Percentiles rank a stretch among this genome's conserved stretches.
phyloP scores from a whole-genome alignment of 176 grass and related monocot species.

The Phragmites australis region DNA sequence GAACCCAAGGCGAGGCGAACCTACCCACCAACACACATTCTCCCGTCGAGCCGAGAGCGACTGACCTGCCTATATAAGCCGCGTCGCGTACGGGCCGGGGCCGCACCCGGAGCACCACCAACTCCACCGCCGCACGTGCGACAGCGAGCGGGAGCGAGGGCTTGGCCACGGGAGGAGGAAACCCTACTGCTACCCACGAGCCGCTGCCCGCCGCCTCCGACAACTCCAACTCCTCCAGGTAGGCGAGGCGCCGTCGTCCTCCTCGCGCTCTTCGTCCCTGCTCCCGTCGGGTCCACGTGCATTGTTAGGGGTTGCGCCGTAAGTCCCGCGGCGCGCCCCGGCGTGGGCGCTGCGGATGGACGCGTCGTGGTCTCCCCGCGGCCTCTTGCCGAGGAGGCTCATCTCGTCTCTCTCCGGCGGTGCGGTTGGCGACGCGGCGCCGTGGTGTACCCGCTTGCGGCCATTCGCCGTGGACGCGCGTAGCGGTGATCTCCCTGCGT shows the following conservation, averaged over 20 bases:
- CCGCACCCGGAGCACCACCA: neutral
- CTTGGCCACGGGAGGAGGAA: neutral
- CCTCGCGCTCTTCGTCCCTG: neutral
- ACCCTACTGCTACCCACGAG: slow-evolving; percentile 16
- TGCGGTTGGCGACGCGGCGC: neutral
- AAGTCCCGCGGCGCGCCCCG: no score
- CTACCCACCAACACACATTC: neutral
- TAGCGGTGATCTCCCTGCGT: neutral
- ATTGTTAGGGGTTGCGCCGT: neutral
- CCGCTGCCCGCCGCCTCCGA: neutral
- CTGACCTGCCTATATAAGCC: neutral
- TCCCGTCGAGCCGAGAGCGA: no score
- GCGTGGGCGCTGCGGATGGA: neutral
- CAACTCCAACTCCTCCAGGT: neutral
- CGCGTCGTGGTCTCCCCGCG: no score
- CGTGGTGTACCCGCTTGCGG: neutral
- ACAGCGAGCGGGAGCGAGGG: neutral
- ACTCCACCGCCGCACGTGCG: slow-evolving; percentile 11
- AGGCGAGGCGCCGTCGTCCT: neutral
- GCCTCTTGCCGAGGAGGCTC: no score
- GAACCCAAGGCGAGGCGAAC: no score
- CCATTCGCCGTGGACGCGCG: neutral
- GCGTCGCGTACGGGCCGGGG: neutral
- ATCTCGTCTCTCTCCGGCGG: neutral
- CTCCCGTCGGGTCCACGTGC: neutral